phyloP scores from a whole-genome alignment of 495 filamentous ascomycete genomes.

The Aspergillus hancockii region DNA sequence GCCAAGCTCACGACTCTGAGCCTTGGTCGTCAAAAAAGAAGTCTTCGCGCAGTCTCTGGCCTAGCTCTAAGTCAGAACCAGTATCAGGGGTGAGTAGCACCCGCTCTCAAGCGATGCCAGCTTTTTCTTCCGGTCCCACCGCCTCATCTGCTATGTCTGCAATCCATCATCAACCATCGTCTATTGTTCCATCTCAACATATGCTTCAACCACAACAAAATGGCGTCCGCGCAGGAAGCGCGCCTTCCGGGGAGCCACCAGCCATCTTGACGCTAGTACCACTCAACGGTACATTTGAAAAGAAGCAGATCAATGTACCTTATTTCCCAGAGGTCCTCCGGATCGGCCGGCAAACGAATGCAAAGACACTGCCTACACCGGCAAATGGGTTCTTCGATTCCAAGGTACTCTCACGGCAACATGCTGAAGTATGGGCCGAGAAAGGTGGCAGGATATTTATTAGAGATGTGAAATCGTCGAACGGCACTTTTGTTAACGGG shows the following conservation, averaged over 20 bases:
- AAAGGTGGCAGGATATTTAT: slow-evolving; percentile 90
- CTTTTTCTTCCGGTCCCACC: slow-evolving; percentile 66
- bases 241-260: slow-evolving; percentile 58
- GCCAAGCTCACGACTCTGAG: slow-evolving; percentile 40
- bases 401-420: slow-evolving; percentile 93
- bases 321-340: slow-evolving; percentile 84
- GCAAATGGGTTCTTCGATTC: slow-evolving; percentile 96
- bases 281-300: slow-evolving; percentile 92
- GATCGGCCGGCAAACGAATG: slow-evolving; percentile 95
- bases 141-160: slow-evolving; percentile 68
- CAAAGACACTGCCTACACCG: slow-evolving; percentile 86
- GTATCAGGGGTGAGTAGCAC: slow-evolving; percentile 63
- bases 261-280: slow-evolving; percentile 81
- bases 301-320: slow-evolving; percentile 91
- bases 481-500: slow-evolving; percentile 98
- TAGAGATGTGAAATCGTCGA: slow-evolving; percentile 95
- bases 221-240: slow-evolving; percentile 57
- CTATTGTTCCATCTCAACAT: slow-evolving; percentile 73
- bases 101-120: slow-evolving; percentile 61
- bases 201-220: slow-evolving; percentile 63
- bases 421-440: slow-evolving; percentile 96
- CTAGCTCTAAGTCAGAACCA: slow-evolving; percentile 66
- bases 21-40: slow-evolving; percentile 66
- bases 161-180: slow-evolving; percentile 74
- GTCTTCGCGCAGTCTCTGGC: slow-evolving; percentile 69